Percentiles rank a stretch among this genome's conserved stretches.
These are phyloP conservation scores for Neoarthrinium moseri DNA, from an alignment of 2,329 filamentous ascomycete genomes.

Conservation along the genomic window DNA sequence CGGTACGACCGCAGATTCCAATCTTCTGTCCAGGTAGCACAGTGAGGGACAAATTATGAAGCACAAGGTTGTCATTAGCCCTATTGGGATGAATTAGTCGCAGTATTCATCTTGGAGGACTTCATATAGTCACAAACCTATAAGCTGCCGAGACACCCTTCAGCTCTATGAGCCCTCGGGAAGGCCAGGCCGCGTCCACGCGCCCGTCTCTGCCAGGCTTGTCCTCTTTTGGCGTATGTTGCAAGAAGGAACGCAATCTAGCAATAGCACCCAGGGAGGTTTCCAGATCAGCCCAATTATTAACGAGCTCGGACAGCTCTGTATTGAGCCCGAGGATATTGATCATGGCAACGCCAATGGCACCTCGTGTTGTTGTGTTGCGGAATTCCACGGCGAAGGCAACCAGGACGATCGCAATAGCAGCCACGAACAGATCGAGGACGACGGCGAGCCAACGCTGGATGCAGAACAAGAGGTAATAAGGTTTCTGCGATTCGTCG, in stretches of 20 bases:
- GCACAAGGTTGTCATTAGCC: too few species aligned
- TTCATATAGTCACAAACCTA: neutral
- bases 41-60: too few species aligned
- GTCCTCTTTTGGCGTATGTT: neutral
- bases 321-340: slow-evolving; percentile 35
- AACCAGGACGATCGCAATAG: slow-evolving; percentile 26
- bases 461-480: slow-evolving; percentile 27
- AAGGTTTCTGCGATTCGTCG: slow-evolving; percentile 26
- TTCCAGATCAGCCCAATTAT: slow-evolving; percentile 29
- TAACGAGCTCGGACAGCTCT: slow-evolving; percentile 26
- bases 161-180: slow-evolving; percentile 26
- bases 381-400: slow-evolving; percentile 20
- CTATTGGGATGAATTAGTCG: too few species aligned
- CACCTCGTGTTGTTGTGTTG: slow-evolving; percentile 17
- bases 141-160: slow-evolving; percentile 25
- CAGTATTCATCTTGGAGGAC: too few species aligned
- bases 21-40: slow-evolving; percentile 31
- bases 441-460: slow-evolving; percentile 32
- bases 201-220: neutral
- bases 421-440: slow-evolving; percentile 28
- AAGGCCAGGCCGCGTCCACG: slow-evolving; percentile 27
- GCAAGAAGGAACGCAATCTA: neutral
- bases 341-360: slow-evolving; percentile 38
- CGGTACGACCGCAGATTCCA: slow-evolving; percentile 36
- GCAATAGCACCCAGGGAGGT: slow-evolving; percentile 24